Conservation (phyloP, 495 filamentous ascomycete genomes). For the Articulospora tetracladia region DNA sequence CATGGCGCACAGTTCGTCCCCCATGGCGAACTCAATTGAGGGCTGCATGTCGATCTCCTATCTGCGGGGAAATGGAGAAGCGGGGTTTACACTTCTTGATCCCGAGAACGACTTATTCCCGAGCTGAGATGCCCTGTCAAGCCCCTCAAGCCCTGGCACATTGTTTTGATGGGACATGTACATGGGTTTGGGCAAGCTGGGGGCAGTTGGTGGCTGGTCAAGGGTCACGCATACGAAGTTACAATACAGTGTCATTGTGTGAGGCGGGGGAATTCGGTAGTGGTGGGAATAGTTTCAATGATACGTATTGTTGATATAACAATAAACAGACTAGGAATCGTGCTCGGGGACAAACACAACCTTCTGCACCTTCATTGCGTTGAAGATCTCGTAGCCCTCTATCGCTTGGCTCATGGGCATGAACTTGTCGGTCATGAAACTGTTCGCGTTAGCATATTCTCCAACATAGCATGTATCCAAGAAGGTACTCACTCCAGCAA, state of each 20-base stretch:
- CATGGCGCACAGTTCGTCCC: neutral
- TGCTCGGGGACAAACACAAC: constrained; percentile 49
- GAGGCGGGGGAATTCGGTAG: too few relatives aligned
- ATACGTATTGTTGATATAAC: neutral
- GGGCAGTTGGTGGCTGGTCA: too few relatives aligned
- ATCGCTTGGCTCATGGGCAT: constrained; percentile 84
- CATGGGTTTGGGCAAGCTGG: too few relatives aligned
- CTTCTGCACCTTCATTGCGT: constrained; percentile 92
- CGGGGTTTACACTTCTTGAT: too few relatives aligned
- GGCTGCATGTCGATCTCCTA: neutral
- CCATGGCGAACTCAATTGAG: neutral
- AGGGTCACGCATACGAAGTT: too few relatives aligned
- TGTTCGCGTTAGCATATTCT: constrained; percentile 29
- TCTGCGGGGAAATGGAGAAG: neutral
- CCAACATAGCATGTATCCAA: constrained; percentile 13
- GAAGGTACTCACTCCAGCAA: constrained; percentile 61
- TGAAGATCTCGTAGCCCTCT: constrained; percentile 88
- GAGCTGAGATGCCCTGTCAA: too few relatives aligned
- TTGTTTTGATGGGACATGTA: too few relatives aligned
- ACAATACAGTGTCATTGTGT: too few relatives aligned
- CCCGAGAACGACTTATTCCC: too few relatives aligned
- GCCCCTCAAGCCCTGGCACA: too few relatives aligned
- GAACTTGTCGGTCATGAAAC: constrained; percentile 92
- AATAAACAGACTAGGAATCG: neutral
- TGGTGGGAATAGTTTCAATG: neutral